Conservation (phyloP, 768 basidiomycete species). For the Termitomyces bulborhizus region DNA sequence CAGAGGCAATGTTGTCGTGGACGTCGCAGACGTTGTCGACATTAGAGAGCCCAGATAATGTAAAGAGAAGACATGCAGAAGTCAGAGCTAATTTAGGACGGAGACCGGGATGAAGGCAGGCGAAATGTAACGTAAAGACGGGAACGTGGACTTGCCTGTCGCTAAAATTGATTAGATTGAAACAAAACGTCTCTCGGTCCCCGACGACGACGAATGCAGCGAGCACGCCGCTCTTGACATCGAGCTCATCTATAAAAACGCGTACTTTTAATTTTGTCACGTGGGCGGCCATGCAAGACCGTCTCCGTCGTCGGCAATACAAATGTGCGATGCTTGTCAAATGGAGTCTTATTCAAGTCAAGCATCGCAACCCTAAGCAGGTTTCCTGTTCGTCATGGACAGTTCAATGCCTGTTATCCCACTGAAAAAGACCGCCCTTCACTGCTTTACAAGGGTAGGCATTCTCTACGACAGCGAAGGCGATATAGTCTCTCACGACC, state of each 20-base stretch:
- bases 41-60: slow-evolving; percentile 8
- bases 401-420: not conserved
- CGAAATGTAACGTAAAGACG: slow-evolving; percentile 4
- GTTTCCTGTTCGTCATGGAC: not conserved
- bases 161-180: slow-evolving; percentile 1
- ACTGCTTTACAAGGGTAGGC: not conserved
- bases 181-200: not conserved
- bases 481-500: not conserved
- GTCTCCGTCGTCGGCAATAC: not conserved
- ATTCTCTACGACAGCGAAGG: not conserved
- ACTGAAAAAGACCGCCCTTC: not conserved
- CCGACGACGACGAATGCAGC: not conserved
- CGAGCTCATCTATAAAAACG: not conserved
- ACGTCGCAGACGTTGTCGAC: slow-evolving; percentile 11
- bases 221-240: not conserved
- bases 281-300: not conserved
- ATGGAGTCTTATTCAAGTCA: not conserved
- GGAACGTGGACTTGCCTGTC: slow-evolving; percentile 12
- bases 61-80: slow-evolving; percentile 13
- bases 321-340: not conserved
- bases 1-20: slow-evolving; percentile 5
- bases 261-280: not conserved
- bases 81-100: slow-evolving; percentile 6
- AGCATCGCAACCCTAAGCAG: not conserved
- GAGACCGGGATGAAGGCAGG: not conserved